A percentile compares a stretch with the other conserved stretches of the same genome.
Conservation (phyloP, 129 eudicot species). For the Flaveria robusta region DNA sequence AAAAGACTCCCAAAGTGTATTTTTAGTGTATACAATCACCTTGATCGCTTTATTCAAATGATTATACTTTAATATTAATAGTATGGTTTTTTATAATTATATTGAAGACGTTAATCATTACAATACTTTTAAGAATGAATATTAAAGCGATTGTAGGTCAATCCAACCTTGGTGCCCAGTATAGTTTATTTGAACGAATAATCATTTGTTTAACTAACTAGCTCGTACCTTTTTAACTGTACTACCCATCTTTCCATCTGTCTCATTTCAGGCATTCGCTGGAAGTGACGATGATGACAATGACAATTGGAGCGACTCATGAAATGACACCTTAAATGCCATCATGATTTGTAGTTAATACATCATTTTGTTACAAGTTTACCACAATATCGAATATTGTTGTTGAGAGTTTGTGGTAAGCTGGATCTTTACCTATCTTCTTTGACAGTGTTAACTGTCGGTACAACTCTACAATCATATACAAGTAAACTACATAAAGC, state of each 20-base stretch:
- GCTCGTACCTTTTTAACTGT: background rate
- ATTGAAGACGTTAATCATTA: background rate
- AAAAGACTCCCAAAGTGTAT: background rate
- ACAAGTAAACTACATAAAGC: slow-evolving; percentile 17
- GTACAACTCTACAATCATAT: too few relatives aligned
- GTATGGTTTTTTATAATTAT: background rate
- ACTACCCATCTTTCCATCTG: slow-evolving; percentile 1
- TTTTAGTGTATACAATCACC: background rate
- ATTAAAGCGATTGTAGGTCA: background rate
- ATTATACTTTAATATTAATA: background rate
- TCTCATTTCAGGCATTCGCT: slow-evolving; percentile 65
- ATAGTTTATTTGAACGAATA: background rate
- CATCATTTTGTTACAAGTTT: slow-evolving; percentile 24
- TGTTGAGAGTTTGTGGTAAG: slow-evolving; percentile 30
- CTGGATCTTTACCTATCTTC: slow-evolving; percentile 20
- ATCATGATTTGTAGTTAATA: slow-evolving; percentile 28
- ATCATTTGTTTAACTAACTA: background rate
- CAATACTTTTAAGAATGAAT: background rate
- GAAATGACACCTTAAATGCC: slow-evolving; percentile 21
- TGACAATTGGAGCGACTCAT: slow-evolving; percentile 84
- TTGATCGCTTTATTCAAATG: background rate
- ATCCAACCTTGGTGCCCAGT: background rate
- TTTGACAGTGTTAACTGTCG: slow-evolving; percentile 24
- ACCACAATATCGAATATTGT: slow-evolving; percentile 27
- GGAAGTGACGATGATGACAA: slow-evolving; percentile 85